Evolutionary conservation across 441 rosid species (phyloP).

Genomic region (Erysimum cheiri): DNA sequence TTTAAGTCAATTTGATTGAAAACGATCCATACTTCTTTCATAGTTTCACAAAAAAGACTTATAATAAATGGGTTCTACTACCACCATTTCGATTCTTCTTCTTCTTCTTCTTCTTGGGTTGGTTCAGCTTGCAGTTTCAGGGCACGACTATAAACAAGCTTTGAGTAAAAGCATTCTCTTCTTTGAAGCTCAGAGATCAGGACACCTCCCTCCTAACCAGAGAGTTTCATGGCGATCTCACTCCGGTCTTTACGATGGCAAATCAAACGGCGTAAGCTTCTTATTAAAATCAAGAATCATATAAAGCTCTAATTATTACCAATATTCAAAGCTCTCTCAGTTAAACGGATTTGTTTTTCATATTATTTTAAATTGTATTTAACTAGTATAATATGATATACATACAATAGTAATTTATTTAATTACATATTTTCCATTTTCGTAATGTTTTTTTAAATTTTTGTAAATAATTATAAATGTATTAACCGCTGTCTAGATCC

Average conservation of each 20-base stretch:
- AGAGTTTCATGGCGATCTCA: constrained; percentile 89
- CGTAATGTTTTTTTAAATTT: background rate
- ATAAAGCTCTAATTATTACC: background rate
- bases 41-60: background rate
- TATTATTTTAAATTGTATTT: background rate
- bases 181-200: constrained; percentile 98
- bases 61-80: constrained; percentile 32
- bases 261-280: constrained; percentile 81
- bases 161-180: constrained; percentile 87
- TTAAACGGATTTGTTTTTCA: background rate
- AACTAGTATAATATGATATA: background rate
- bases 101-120: constrained; percentile 54
- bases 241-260: constrained; percentile 91
- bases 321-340: background rate
- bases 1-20: constrained; percentile 7
- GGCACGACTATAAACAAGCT: constrained; percentile 88
- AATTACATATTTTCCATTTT: background rate
- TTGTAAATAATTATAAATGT: background rate
- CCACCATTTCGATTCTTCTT: constrained; percentile 9
- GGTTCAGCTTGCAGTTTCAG: constrained; percentile 58
- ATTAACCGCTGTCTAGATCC: background rate
- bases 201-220: constrained; percentile 80
- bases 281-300: background rate
- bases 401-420: background rate
- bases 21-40: constrained; percentile 9